phyloP scores from a whole-genome alignment of 2,329 filamentous ascomycete genomes.

The Cryoendolithus antarcticus region DNA sequence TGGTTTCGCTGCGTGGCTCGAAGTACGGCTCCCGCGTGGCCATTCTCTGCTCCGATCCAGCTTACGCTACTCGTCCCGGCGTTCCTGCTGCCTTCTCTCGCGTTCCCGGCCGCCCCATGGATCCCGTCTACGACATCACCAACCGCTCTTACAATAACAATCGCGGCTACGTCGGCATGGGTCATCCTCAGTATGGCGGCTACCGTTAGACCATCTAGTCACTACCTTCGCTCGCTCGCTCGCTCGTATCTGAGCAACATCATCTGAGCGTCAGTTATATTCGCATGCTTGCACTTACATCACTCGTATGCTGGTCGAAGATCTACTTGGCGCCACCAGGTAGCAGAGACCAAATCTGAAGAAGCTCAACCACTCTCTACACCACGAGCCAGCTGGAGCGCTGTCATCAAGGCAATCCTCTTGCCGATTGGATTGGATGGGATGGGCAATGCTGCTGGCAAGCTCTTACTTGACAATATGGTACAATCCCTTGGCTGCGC shows the following conservation, averaged over 20 bases:
- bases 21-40: slow-evolving; percentile 97
- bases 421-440: slow-evolving; percentile 7
- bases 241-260: slow-evolving; percentile 10
- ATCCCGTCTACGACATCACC: slow-evolving; percentile 4
- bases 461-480: slow-evolving; percentile 4
- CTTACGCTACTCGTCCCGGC: slow-evolving; percentile 75
- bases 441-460: slow-evolving; percentile 2
- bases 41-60: slow-evolving; percentile 97
- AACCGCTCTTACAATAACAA: slow-evolving; percentile 7
- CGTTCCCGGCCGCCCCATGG: slow-evolving; percentile 9
- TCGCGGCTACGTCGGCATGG: slow-evolving; percentile 7
- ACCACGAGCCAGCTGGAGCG: slow-evolving; percentile 4
- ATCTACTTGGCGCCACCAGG: not conserved
- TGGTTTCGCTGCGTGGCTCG: slow-evolving; percentile 95
- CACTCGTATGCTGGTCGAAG: slow-evolving; percentile 1
- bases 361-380: slow-evolving; percentile 6
- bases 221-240: slow-evolving; percentile 7
- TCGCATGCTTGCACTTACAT: slow-evolving; percentile 1
- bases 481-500: not conserved
- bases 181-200: slow-evolving; percentile 12
- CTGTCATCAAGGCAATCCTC: not conserved
- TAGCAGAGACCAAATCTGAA: not conserved
- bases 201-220: slow-evolving; percentile 14
- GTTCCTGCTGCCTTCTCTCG: slow-evolving; percentile 53
- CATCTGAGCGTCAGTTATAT: slow-evolving; percentile 6